Conservation (phyloP, 2,329 filamentous ascomycete genomes). For the Septoria petroselini region DNA sequence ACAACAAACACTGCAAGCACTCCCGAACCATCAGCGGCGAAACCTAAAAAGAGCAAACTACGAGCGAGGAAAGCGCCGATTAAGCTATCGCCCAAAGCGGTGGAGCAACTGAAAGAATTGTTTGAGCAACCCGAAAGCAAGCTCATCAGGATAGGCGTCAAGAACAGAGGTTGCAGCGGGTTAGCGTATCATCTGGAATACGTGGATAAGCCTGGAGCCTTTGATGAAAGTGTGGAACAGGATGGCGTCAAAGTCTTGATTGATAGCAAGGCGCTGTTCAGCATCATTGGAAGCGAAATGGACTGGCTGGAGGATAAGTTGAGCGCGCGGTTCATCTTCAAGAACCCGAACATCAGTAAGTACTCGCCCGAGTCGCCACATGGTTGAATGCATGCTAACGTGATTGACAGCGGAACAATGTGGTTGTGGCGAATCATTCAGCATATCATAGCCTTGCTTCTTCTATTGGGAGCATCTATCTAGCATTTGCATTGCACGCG, state of each 20-base stretch:
- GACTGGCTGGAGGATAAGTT: conserved; percentile 97
- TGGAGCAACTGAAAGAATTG: conserved; percentile 71
- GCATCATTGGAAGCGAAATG: conserved; percentile 98
- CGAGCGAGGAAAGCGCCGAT: conserved; percentile 87
- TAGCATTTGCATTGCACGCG: conserved; percentile 29
- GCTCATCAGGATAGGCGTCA: conserved; percentile 89
- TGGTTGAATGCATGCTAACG: conserved; percentile 20
- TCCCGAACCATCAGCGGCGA: conserved; percentile 44
- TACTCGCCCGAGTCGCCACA: conserved; percentile 30
- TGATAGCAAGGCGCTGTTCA: conserved; percentile 95
- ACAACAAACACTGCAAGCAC: conserved; percentile 30
- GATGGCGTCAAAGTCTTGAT: conserved; percentile 95
- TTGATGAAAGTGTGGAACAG: conserved; percentile 92
- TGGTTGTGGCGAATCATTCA: conserved; percentile 94
- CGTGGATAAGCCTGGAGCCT: conserved; percentile 80
- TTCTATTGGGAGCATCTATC: conserved; percentile 3
- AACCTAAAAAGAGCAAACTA: conserved; percentile 64
- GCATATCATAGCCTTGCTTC: conserved; percentile 39
- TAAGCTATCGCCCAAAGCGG: conserved; percentile 74
- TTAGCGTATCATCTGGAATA: conserved; percentile 92
- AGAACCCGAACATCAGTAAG: conserved; percentile 97
- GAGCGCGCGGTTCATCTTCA: conserved; percentile 87
- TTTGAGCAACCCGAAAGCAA: conserved; percentile 85
- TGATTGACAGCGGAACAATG: conserved; percentile 78
- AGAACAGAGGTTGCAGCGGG: conserved; percentile 90